These are phyloP conservation scores for Paraglomus brasilianum DNA, from an alignment of 192 early-diverging fungal genomes.

Conservation along the genomic window DNA sequence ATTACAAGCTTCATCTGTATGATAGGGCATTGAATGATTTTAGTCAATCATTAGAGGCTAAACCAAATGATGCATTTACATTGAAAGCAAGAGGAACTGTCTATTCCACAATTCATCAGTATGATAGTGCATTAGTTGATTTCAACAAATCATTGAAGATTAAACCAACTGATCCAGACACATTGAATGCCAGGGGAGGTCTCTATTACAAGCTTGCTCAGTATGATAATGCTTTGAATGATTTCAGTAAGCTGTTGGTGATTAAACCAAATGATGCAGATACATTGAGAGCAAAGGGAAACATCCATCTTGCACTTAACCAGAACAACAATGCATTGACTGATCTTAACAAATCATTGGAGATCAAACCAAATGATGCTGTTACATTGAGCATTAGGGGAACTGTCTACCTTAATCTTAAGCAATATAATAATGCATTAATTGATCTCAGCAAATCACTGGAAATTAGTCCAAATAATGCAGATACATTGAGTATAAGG, in stretches of 20 bases:
- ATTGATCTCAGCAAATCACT: not conserved
- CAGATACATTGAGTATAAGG: not conserved
- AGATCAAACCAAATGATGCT: slow-evolving; percentile 9
- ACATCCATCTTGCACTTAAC: not conserved
- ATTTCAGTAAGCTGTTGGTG: slow-evolving; percentile 9
- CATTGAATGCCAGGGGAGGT: too few relatives aligned
- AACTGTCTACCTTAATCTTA: not conserved
- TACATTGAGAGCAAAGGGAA: not conserved
- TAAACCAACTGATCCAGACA: not conserved
- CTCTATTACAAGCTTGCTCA: not conserved
- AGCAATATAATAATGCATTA: slow-evolving; percentile 1
- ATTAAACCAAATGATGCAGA: slow-evolving; percentile 18
- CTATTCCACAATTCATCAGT: not conserved
- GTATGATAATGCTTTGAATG: slow-evolving; percentile 8
- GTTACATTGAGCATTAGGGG: not conserved
- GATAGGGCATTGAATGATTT: slow-evolving; percentile 10
- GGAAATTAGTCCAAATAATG: not conserved
- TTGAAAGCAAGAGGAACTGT: not conserved
- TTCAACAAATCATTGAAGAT: slow-evolving; percentile 7
- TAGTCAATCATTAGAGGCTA: not conserved
- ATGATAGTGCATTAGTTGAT: not conserved
- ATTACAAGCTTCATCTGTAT: not conserved
- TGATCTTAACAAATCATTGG: slow-evolving; percentile 1
- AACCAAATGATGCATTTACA: not conserved
- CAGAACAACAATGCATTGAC: not conserved